Evolutionary conservation across 2,329 filamentous ascomycete species (phyloP), one percentile per base, ranked within the genome.

Genomic region (Fusarium kyushuense): DNA sequence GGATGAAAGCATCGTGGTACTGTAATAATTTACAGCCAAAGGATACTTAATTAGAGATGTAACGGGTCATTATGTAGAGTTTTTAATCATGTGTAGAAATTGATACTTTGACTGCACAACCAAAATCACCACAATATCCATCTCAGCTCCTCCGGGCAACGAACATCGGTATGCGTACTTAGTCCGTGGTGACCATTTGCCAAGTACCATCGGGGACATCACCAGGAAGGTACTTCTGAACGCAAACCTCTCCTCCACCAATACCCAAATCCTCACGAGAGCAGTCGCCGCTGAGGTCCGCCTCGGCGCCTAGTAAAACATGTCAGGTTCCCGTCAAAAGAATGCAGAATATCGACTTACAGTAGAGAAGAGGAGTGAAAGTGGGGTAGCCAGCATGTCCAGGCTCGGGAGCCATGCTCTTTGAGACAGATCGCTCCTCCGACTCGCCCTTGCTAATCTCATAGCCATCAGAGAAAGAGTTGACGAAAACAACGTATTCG

Each of bases 161-260:
- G 3, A 40, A 17, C 14, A 41, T 21, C 33, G 17, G 4, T 14
- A 4, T 16, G 14, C 21, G 4, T 10, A 42, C 12, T 60, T 55
- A 63, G 16, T 63, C 60, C 5, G 60, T 63, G 12, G 36, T 63
- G 19, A 63, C 60, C 49, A 55, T 53, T 6, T 52, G n/a, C 60
- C 60, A 63, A 1, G 32, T 25, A 5, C 60, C 60, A 16, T 63
- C 60, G 6, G 55, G 55, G 9, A 63, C 17, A 8, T 60, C 60
- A 12, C 32, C 49, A 7, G 17, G 30, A 11, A 60, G 33, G 11
- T 63, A 63, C 36, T 60, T 60, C 12, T 60, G 43, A 1, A 63
- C 43, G 19, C 60, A 63, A 12, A 63, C n/a, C 5, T n/a, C 29
- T 23, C 60, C 60, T 19, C 54, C 33, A 4, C 49, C 36, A 5